Conservation (phyloP, 805 yeast genomes). For the Barnettozyma vustinii region DNA sequence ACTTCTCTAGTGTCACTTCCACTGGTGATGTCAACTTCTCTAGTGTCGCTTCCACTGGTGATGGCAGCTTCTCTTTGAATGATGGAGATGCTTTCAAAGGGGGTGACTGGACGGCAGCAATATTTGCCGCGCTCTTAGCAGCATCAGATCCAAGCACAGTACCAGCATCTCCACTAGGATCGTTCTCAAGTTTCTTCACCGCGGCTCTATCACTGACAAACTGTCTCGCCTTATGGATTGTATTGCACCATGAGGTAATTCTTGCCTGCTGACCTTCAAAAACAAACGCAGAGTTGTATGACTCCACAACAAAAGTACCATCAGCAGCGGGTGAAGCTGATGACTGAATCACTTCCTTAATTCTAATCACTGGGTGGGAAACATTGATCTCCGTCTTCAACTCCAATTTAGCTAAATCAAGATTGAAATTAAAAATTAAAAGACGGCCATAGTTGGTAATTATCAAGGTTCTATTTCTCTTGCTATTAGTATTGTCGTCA, state of each 20-base stretch:
- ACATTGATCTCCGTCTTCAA: conserved; percentile 51
- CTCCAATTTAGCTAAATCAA: conserved; percentile 37
- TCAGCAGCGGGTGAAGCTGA: conserved; percentile 28
- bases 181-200: conserved; percentile 21
- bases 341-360: conserved; percentile 53
- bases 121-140: conserved; percentile 33
- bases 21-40: background rate
- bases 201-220: conserved; percentile 42
- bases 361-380: conserved; percentile 43
- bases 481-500: conserved; percentile 28
- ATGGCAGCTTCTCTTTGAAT: background rate
- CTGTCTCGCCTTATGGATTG: conserved; percentile 43
- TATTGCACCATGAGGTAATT: conserved; percentile 51
- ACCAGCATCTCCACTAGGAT: conserved; percentile 29
- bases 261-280: conserved; percentile 52
- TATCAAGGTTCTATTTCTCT: conserved; percentile 45
- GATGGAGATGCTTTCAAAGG: conserved; percentile 1
- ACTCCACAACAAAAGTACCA: conserved; percentile 49
- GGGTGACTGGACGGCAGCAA: conserved; percentile 22
- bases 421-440: conserved; percentile 39
- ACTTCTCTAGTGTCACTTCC: background rate
- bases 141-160: conserved; percentile 29
- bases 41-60: conserved; percentile 4
- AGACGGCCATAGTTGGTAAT: conserved; percentile 62
- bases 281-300: conserved; percentile 47